phyloP scores from a whole-genome alignment of 148 eudicot species.

The Rhododendron vialii region DNA sequence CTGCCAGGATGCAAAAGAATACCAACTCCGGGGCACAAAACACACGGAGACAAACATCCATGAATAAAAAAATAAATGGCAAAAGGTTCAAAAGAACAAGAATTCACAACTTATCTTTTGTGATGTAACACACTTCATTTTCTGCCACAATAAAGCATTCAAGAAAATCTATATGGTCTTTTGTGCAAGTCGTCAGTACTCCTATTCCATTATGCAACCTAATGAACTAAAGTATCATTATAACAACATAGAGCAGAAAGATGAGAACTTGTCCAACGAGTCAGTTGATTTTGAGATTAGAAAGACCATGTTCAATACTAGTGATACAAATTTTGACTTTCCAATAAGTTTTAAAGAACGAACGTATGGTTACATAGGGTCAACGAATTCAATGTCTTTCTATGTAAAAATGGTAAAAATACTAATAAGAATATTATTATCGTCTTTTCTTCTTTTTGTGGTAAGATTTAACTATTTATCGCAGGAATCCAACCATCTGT shows the following conservation, averaged over 20 bases:
- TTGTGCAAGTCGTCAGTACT: background rate
- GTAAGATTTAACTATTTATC: background rate
- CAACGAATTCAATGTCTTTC: background rate
- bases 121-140: background rate
- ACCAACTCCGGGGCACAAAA: background rate
- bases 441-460: background rate
- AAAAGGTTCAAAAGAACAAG: background rate
- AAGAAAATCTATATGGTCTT: background rate
- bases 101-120: background rate
- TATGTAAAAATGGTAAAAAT: background rate
- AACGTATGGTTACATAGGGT: background rate
- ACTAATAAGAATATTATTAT: too few species aligned
- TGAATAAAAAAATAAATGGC: background rate
- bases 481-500: background rate
- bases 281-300: background rate
- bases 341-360: background rate
- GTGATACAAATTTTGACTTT: background rate
- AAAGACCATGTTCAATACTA: background rate
- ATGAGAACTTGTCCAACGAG: background rate
- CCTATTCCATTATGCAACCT: background rate
- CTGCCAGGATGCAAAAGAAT: background rate
- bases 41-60: background rate
- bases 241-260: background rate
- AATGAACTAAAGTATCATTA: background rate
- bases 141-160: background rate